These are phyloP conservation scores for Biscutella laevigata DNA, from an alignment of 441 rosid genomes.

Conservation along the genomic window DNA sequence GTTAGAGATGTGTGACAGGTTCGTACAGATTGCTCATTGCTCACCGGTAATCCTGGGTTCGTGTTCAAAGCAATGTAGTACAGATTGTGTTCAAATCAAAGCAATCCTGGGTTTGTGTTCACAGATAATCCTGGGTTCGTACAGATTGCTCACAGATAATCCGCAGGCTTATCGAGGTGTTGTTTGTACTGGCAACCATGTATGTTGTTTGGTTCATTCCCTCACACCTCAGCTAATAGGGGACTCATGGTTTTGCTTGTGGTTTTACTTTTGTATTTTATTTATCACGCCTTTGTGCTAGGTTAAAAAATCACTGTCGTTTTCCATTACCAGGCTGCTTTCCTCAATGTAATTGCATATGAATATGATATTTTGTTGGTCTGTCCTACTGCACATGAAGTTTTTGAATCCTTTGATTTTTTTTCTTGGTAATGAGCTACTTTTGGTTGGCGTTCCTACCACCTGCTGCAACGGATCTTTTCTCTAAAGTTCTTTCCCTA, in stretches of 20 bases:
- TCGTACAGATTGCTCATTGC: not conserved
- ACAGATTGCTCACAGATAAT: not conserved
- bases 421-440: too few relatives aligned
- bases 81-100: not conserved
- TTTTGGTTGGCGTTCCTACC: too few relatives aligned
- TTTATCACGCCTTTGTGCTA: not conserved
- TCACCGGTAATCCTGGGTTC: not conserved
- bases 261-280: not conserved
- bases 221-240: not conserved
- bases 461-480: not conserved
- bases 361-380: too few relatives aligned
- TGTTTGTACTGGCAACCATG: not conserved
- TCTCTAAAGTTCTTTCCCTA: not conserved
- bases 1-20: not conserved
- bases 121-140: not conserved
- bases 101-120: not conserved
- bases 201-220: not conserved
- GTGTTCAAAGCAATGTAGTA: not conserved
- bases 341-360: too few relatives aligned
- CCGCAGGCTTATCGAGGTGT: not conserved
- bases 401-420: too few relatives aligned
- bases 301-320: not conserved
- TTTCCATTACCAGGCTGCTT: too few relatives aligned
- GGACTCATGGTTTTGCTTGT: not conserved
- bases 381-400: too few relatives aligned